These are phyloP conservation scores for Penicillium bovifimosum DNA, from an alignment of 495 filamentous ascomycete genomes.

Conservation along the genomic window DNA sequence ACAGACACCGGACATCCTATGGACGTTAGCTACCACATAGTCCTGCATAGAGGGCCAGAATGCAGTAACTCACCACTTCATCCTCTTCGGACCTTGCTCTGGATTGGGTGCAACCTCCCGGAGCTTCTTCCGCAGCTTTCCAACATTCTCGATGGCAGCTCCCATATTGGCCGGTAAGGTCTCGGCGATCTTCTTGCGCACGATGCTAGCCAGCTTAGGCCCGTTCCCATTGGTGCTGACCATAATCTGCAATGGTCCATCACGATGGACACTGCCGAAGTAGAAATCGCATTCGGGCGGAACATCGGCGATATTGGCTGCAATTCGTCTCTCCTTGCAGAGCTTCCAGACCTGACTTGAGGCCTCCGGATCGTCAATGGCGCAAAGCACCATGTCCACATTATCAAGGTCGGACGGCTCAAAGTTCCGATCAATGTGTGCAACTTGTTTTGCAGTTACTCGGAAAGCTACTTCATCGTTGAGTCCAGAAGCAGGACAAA, in stretches of 20 bases:
- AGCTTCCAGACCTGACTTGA: constrained; percentile 85
- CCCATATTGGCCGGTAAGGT: constrained; percentile 71
- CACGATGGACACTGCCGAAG: constrained; percentile 90
- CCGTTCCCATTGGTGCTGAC: constrained; percentile 97
- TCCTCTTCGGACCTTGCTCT: constrained; percentile 78
- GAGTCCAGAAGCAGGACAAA: constrained; percentile 72
- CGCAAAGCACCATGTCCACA: constrained; percentile 82
- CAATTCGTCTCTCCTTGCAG: constrained; percentile 76
- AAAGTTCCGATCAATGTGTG: constrained; percentile 76
- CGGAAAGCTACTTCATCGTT: constrained; percentile 84
- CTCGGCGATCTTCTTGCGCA: constrained; percentile 75
- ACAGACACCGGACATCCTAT: constrained; percentile 84
- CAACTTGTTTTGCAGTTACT: constrained; percentile 64
- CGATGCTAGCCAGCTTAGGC: constrained; percentile 81
- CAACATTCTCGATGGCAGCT: constrained; percentile 76
- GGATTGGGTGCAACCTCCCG: constrained; percentile 64
- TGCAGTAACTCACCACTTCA: constrained; percentile 66
- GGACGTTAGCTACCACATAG: neutral
- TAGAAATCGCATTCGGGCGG: constrained; percentile 98
- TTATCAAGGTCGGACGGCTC: constrained; percentile 71
- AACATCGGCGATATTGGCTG: constrained; percentile 95
- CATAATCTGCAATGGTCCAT: constrained; percentile 96
- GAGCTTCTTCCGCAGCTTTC: constrained; percentile 70
- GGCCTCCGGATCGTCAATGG: constrained; percentile 85
- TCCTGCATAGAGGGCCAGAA: neutral